Evolutionary conservation across 148 eudicot genomes (phyloP).

Genomic region (Amaranthus cruentus): DNA sequence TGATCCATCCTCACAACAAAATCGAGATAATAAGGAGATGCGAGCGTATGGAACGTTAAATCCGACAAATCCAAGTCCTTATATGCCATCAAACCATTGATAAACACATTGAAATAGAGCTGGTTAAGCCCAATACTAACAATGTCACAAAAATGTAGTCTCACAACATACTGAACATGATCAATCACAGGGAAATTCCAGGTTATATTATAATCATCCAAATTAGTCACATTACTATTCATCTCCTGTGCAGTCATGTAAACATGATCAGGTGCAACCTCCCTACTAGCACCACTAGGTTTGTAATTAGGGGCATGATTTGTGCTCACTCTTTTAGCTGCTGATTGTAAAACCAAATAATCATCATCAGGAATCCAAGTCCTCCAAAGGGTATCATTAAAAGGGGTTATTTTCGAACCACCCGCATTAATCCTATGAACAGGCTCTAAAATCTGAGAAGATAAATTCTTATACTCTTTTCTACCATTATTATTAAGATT

Average conservation of each 20-base stretch:
- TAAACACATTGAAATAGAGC: conserved; percentile 72
- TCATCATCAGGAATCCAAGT: conserved; percentile 82
- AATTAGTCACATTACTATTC: conserved; percentile 43
- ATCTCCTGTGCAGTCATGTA: conserved; percentile 90
- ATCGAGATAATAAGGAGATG: conserved; percentile 57
- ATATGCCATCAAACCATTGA: conserved; percentile 60
- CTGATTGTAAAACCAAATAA: conserved; percentile 56
- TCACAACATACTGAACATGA: conserved; percentile 48
- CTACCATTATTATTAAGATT: conserved; percentile 37
- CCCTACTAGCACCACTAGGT: conserved; percentile 55
- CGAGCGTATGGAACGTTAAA: conserved; percentile 46
- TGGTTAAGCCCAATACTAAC: conserved; percentile 56
- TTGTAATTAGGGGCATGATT: conserved; percentile 48
- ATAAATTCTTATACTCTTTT: conserved; percentile 46
- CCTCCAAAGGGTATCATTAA: conserved; percentile 95
- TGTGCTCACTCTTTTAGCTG: conserved; percentile 54
- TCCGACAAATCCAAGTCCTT: conserved; percentile 75
- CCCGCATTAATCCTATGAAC: conserved; percentile 91
- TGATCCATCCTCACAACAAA: conserved; percentile 46
- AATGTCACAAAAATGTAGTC: conserved; percentile 75
- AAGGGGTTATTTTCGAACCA: conserved; percentile 69
- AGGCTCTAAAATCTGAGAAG: conserved; percentile 54
- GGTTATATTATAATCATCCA: conserved; percentile 53
- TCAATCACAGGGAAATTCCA: conserved; percentile 71
- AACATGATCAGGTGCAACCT: conserved; percentile 71